Conservation (phyloP, 1,284 basidiomycete genomes). For the Hemileia vastatrix region DNA sequence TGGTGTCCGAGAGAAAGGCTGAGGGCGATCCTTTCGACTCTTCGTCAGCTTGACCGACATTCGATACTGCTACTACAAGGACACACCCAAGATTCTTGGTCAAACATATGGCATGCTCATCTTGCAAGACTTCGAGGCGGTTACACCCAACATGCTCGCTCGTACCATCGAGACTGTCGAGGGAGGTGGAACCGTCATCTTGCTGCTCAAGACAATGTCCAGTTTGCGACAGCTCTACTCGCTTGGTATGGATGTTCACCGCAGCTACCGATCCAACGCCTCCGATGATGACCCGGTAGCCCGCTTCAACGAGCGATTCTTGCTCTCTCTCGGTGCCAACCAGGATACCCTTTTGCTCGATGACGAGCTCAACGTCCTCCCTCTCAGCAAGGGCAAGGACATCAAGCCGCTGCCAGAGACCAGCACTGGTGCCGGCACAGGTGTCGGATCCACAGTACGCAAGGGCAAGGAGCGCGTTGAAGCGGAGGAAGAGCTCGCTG, state of each 20-base stretch:
- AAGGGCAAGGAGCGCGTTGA: conserved; percentile 50
- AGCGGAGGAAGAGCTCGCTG: conserved; percentile 57
- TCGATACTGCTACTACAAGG: conserved; percentile 86
- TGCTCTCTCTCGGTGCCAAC: conserved; percentile 81
- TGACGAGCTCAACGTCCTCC: conserved; percentile 94
- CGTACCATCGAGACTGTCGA: conserved; percentile 97
- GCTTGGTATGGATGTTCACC: conserved; percentile 95
- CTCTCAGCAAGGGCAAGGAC: conserved; percentile 87
- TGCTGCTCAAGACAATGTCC: conserved; percentile 91
- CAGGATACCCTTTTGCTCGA: conserved; percentile 85
- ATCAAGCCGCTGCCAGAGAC: conserved; percentile 57
- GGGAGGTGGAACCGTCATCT: conserved; percentile 83
- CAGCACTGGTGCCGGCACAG: conserved; percentile 27
- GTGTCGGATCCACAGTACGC: conserved; percentile 42
- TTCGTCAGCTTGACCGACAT: conserved; percentile 97
- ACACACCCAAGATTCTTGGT: conserved; percentile 88
- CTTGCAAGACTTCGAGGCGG: conserved; percentile 93
- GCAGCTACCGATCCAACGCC: conserved; percentile 80
- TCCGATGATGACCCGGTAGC: conserved; percentile 70
- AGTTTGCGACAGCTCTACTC: conserved; percentile 85
- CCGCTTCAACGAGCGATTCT: conserved; percentile 96
- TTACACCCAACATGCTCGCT: conserved; percentile 93
- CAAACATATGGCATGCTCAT: conserved; percentile 97
- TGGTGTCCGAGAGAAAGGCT: conserved; percentile 83
- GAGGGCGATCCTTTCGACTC: conserved; percentile 93